Base-by-base conservation (phyloP, 768 basidiomycete genomes). In the Lepiota venenata region DNA sequence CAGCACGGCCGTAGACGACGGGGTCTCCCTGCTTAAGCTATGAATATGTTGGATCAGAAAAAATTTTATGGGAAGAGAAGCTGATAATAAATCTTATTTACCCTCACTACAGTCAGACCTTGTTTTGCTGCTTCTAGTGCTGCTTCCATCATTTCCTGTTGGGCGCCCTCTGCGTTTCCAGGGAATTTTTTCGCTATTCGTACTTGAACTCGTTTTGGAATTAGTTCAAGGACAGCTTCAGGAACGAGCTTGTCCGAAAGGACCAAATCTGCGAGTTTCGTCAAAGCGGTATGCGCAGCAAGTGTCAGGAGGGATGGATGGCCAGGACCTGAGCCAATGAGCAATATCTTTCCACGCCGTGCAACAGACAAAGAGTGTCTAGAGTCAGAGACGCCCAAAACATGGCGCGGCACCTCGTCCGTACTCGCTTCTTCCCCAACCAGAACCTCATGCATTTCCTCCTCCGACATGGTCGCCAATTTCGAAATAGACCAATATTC, bases 1-100 rank as follows among this genome's bases (percentile, higher is more conserved):
- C 95, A 0, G 88, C 88, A 20, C 97, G 85, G 2, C 92, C 97
- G 65, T 97, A 99, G 0, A 99, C 84, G 14, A 88, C 86, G 10
- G 97, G 97, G 66, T 99, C 97, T 11, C 97, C 97, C 76, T 98
- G 97, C 72, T 99, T 98, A 15, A 99, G 77, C 90, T 93, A 46
- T 42, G 47, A 18, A 41, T 41, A 45, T 55, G 39, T 37, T 40
- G 48, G 11, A 35, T 12, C 12, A n/a, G 38, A 35, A 27, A 27
- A 36, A 39, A 44, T 16, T 16, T 6, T 21, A 16, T 29, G 29
- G 1, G 18, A 40, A 21, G 18, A 32, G n/a, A 15, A 52, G 9
- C 25, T 3, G 27, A 51, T 37, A 10, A 9, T 25, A 47, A 42
- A 29, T n/a, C 29, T 36, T 29, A 76, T 88, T 45, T 63, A 92